phyloP scores from a whole-genome alignment of 306 rosid genomes.

The Medicago ruthenica region DNA sequence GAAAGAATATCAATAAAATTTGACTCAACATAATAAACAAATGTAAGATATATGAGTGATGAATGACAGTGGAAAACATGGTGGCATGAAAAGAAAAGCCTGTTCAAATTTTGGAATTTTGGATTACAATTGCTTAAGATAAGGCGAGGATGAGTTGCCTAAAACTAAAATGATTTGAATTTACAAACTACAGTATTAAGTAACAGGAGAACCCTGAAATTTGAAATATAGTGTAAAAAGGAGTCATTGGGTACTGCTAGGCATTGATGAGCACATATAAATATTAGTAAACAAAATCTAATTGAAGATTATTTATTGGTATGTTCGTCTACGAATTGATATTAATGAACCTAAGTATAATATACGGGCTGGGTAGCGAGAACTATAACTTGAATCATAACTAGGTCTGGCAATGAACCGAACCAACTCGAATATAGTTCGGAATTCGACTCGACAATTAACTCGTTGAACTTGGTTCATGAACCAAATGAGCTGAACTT shows the following conservation, averaged over 20 bases:
- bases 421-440: too few relatives aligned
- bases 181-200: slow-evolving; percentile 12
- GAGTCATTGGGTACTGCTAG: neutral
- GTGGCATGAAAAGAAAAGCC: too few relatives aligned
- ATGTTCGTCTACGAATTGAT: neutral
- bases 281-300: neutral
- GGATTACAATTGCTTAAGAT: neutral
- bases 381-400: neutral
- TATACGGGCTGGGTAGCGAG: too few relatives aligned
- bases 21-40: too few relatives aligned
- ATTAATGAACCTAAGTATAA: too few relatives aligned
- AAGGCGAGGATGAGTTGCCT: slow-evolving; percentile 30
- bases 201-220: slow-evolving; percentile 2
- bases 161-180: slow-evolving; percentile 2
- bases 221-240: slow-evolving; percentile 8
- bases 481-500: too few relatives aligned
- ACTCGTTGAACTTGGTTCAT: too few relatives aligned
- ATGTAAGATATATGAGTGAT: too few relatives aligned
- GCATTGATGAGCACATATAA: neutral
- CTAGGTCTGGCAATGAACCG: too few relatives aligned
- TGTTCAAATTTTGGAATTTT: too few relatives aligned
- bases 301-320: neutral
- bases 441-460: too few relatives aligned
- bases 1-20: slow-evolving; percentile 14
- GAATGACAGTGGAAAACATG: too few relatives aligned